A percentile compares a stretch with the other conserved stretches of the same genome.
Conservation (phyloP, 345 rosid species). For the Populus tremula region DNA sequence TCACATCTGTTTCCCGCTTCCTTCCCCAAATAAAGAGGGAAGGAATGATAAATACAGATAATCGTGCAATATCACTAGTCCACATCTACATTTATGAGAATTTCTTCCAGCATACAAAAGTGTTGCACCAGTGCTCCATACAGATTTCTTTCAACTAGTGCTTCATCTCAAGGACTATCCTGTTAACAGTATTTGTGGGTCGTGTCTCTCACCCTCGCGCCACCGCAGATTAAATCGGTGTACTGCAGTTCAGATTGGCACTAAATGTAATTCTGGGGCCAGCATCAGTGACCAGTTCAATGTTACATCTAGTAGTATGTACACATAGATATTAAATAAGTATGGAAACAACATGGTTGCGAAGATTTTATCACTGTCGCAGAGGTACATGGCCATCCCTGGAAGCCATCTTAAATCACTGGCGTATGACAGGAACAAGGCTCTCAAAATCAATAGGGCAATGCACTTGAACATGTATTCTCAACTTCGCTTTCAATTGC, state of each 20-base stretch:
- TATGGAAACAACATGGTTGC: slow-evolving; percentile 24
- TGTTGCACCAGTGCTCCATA: not conserved
- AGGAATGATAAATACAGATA: not conserved
- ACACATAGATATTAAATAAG: slow-evolving; percentile 22
- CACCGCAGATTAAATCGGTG: slow-evolving; percentile 20
- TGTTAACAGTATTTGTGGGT: slow-evolving; percentile 4
- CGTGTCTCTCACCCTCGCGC: not conserved
- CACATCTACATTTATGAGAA: not conserved
- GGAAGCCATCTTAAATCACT: slow-evolving; percentile 14
- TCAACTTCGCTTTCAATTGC: slow-evolving; percentile 38
- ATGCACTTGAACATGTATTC: slow-evolving; percentile 3
- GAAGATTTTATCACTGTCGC: slow-evolving; percentile 8
- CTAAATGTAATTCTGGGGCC: slow-evolving; percentile 28
- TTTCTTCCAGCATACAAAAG: not conserved
- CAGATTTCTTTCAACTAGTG: not conserved
- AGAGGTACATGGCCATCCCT: slow-evolving; percentile 18
- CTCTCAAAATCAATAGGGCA: slow-evolving; percentile 1
- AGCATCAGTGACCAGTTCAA: slow-evolving; percentile 31
- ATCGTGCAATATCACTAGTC: not conserved
- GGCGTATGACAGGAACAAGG: not conserved
- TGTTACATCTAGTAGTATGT: slow-evolving; percentile 38
- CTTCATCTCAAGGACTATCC: not conserved
- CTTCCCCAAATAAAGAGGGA: not conserved
- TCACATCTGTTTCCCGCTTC: not conserved
- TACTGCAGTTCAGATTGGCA: slow-evolving; percentile 15